These are phyloP conservation scores for Fusarium praegraminearum DNA, from an alignment of 2,329 filamentous ascomycete genomes.

Conservation along the genomic window DNA sequence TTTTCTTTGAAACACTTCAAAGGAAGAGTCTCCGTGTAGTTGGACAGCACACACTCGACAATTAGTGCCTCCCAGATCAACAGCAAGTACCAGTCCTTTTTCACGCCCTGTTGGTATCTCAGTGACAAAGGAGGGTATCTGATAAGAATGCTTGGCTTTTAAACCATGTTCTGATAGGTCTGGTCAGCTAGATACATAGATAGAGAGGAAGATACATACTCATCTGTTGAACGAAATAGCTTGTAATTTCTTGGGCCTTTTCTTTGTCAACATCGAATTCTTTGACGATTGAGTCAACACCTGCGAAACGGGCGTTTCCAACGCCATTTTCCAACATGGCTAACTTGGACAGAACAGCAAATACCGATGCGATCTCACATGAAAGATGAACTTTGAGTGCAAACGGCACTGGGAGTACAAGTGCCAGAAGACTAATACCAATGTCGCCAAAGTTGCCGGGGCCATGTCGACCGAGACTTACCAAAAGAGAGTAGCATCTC, in stretches of 20 bases:
- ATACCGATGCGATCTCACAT: neutral
- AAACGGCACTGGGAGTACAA: neutral
- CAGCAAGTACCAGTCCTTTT: constrained; percentile 15
- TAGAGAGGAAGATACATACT: neutral
- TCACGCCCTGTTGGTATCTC: constrained; percentile 18
- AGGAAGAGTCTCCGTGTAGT: constrained; percentile 9
- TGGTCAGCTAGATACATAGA: neutral
- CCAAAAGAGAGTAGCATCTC: neutral
- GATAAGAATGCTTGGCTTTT: constrained; percentile 23
- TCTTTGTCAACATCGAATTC: neutral
- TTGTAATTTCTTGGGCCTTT: constrained; percentile 1
- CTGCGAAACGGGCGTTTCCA: neutral
- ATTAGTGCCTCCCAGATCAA: constrained; percentile 9
- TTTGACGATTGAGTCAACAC: neutral
- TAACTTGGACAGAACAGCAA: neutral
- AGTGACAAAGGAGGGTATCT: constrained; percentile 24
- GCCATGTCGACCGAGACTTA: neutral
- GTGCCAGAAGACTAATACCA: constrained; percentile 18
- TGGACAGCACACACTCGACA: constrained; percentile 13
- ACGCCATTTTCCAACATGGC: neutral
- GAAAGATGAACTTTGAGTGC: neutral
- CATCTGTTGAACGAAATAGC: constrained; percentile 9
- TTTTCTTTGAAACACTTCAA: constrained; percentile 7
- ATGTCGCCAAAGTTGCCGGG: constrained; percentile 9
- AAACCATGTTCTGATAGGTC: constrained; percentile 23